Evolutionary conservation across 2,329 filamentous ascomycete genomes (phyloP).

Genomic region (Colletotrichum echinochloae): DNA sequence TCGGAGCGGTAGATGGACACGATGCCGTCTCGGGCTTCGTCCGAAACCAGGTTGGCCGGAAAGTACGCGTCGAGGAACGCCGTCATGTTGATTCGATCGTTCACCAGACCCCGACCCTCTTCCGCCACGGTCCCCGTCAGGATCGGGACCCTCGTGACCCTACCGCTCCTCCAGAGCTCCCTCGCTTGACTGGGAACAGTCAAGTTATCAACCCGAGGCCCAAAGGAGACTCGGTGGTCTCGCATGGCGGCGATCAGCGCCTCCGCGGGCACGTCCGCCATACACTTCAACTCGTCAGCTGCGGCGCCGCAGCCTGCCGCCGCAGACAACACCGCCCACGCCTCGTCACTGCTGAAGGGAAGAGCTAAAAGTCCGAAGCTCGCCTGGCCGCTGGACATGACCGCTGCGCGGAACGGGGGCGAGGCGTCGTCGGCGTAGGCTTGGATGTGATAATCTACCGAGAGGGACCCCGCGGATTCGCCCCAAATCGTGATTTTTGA

Average conservation of each 20-base stretch:
- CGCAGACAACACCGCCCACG: too few relatives aligned
- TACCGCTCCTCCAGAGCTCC: slow-evolving; percentile 42
- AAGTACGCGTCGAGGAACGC: slow-evolving; percentile 43
- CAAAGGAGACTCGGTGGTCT: slow-evolving; percentile 31
- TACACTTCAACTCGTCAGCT: too few relatives aligned
- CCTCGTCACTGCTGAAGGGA: too few relatives aligned
- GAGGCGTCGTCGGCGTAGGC: too few relatives aligned
- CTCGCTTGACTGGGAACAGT: slow-evolving; percentile 40
- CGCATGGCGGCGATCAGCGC: too few relatives aligned
- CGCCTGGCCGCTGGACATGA: too few relatives aligned
- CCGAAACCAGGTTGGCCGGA: background rate
- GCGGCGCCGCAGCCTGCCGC: too few relatives aligned
- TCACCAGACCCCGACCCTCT: slow-evolving; percentile 45
- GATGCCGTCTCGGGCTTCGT: slow-evolving; percentile 30
- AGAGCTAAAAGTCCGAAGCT: too few relatives aligned
- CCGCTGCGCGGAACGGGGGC: too few relatives aligned
- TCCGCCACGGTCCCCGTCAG: slow-evolving; percentile 45
- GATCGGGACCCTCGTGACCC: slow-evolving; percentile 43
- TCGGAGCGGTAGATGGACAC: slow-evolving; percentile 41
- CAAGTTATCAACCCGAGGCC: slow-evolving; percentile 42
- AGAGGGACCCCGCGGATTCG: slow-evolving; percentile 51
- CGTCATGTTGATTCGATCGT: slow-evolving; percentile 41
- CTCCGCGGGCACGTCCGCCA: too few relatives aligned
- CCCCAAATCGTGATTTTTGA: slow-evolving; percentile 50
- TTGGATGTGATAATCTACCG: too few relatives aligned